Percentiles rank a stretch among this genome's conserved stretches.
Evolutionary conservation across 208 protist species (phyloP).

Genomic region (Trypanosoma congolense): DNA sequence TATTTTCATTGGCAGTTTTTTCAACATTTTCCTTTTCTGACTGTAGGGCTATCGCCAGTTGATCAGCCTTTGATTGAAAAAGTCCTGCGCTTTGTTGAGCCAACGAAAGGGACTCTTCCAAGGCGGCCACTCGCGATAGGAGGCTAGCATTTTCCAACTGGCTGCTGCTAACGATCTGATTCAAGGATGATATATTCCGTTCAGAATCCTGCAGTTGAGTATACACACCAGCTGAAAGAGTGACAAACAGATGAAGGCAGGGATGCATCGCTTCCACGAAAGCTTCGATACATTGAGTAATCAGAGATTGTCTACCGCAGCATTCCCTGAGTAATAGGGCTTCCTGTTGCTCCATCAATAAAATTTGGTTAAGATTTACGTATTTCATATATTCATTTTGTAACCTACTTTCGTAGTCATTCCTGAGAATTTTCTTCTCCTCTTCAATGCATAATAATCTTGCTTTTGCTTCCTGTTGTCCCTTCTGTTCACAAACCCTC

Average conservation of each 20-base stretch:
- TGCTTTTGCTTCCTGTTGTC: conserved; percentile 22
- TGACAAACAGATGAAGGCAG: not conserved
- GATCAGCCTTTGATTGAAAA: conserved; percentile 3
- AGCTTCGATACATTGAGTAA: not conserved
- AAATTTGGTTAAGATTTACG: not conserved
- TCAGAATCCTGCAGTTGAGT: not conserved
- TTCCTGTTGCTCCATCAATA: conserved; percentile 1
- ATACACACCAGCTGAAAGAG: not conserved
- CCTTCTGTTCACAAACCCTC: conserved; percentile 5
- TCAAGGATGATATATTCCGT: not conserved
- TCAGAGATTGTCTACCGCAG: conserved; percentile 2
- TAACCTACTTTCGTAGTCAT: conserved; percentile 7
- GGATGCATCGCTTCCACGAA: not conserved
- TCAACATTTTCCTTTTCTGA: conserved; percentile 8
- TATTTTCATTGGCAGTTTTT: conserved; percentile 41
- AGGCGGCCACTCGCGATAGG: not conserved
- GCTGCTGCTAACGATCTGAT: conserved; percentile 3
- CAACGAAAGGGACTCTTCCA: conserved; percentile 7
- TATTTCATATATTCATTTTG: conserved; percentile 4
- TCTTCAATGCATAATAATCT: conserved; percentile 6
- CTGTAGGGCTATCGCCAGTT: conserved; percentile 5
- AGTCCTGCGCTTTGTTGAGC: conserved; percentile 1
- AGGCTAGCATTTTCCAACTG: conserved; percentile 2
- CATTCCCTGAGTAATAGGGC: conserved; percentile 2
- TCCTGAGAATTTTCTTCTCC: conserved; percentile 9